phyloP scores from a whole-genome alignment of 495 filamentous ascomycete species.

The Podospora pseudopauciseta region DNA sequence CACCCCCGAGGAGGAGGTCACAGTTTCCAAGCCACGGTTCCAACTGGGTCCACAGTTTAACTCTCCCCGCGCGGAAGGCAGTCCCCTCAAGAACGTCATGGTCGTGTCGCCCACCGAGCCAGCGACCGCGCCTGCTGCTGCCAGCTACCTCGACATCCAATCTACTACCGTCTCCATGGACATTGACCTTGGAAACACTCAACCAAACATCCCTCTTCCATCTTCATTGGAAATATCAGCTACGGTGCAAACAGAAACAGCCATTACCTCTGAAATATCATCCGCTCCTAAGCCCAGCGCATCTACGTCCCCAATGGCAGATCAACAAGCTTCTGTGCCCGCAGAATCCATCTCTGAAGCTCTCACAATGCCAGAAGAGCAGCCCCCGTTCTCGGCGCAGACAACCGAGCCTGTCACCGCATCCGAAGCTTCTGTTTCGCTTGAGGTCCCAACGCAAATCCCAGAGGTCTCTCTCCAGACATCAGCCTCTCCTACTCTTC shows the following conservation, averaged over 20 bases:
- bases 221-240: not conserved
- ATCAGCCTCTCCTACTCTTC: not conserved
- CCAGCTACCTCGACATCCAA: constrained; percentile 19
- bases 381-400: not conserved
- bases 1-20: constrained; percentile 22
- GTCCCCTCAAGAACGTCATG: constrained; percentile 47
- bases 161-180: constrained; percentile 15
- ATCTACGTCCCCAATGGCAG: not conserved
- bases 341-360: too few relatives aligned
- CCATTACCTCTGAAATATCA: not conserved
- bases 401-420: not conserved
- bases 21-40: constrained; percentile 27
- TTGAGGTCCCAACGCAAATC: not conserved
- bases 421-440: not conserved
- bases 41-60: constrained; percentile 16
- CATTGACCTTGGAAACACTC: not conserved
- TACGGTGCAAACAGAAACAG: not conserved
- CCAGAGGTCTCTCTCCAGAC: not conserved
- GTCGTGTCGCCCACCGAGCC: constrained; percentile 34
- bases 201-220: not conserved
- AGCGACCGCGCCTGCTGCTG: constrained; percentile 8
- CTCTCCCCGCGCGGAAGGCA: constrained; percentile 39
- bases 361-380: not conserved
- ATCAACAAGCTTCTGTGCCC: not conserved
- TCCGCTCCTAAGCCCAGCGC: not conserved